These are phyloP conservation scores for Mucor plumbeus DNA, from an alignment of 371 early-diverging fungal species.

Conservation along the genomic window DNA sequence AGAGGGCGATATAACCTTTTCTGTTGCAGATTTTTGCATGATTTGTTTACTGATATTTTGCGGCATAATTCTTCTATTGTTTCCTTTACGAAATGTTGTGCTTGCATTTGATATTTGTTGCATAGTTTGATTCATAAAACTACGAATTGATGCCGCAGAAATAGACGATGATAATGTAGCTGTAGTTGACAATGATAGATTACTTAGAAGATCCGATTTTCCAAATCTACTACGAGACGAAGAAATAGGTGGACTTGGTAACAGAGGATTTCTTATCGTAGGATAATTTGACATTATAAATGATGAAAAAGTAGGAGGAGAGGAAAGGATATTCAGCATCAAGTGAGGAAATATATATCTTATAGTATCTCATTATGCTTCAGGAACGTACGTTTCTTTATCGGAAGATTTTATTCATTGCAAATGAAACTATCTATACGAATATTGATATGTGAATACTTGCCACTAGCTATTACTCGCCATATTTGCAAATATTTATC, in stretches of 20 bases:
- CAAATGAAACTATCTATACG: conserved; percentile 1
- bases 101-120: conserved; percentile 25
- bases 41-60: neutral
- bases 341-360: neutral
- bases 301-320: neutral
- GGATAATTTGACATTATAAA: conserved; percentile 30
- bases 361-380: neutral
- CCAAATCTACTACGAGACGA: conserved; percentile 17
- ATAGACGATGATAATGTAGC: conserved; percentile 26
- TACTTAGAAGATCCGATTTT: conserved; percentile 24
- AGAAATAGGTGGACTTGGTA: conserved; percentile 33
- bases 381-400: conserved; percentile 1
- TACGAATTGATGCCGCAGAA: conserved; percentile 24
- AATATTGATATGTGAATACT: neutral
- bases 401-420: conserved; percentile 12
- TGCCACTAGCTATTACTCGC: too few species aligned
- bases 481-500: too few species aligned
- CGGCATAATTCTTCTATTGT: conserved; percentile 32
- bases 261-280: conserved; percentile 30
- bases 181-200: conserved; percentile 19
- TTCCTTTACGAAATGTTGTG: neutral
- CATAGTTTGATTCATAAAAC: conserved; percentile 30
- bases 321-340: neutral
- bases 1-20: neutral
- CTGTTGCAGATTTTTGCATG: conserved; percentile 23